These are phyloP conservation scores for Phytopythium cucurbitacearum DNA, from an alignment of 352 stramenopile genomes.

Conservation along the genomic window DNA sequence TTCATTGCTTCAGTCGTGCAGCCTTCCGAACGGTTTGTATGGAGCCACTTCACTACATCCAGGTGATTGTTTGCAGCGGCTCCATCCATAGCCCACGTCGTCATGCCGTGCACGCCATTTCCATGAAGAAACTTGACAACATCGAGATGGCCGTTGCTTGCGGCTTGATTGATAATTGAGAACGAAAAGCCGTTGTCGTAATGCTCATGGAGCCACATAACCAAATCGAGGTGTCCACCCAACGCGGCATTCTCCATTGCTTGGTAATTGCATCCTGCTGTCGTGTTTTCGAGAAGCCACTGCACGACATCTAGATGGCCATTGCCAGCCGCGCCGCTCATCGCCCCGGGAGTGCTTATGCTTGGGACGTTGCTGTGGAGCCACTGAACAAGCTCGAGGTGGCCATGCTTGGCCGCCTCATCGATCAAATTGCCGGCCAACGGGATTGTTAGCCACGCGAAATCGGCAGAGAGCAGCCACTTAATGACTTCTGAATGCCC, in stretches of 20 bases:
- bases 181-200: slow-evolving; percentile 57
- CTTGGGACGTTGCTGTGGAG: slow-evolving; percentile 13
- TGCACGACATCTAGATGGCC: slow-evolving; percentile 22
- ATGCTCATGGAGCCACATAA: slow-evolving; percentile 66
- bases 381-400: slow-evolving; percentile 18
- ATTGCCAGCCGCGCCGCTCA: slow-evolving; percentile 21
- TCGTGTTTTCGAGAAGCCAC: slow-evolving; percentile 23
- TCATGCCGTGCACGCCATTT: slow-evolving; percentile 57
- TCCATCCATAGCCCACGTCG: slow-evolving; percentile 46
- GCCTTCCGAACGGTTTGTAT: slow-evolving; percentile 23
- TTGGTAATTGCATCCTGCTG: slow-evolving; percentile 53
- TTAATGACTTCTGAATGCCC: slow-evolving; percentile 20
- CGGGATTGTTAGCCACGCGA: slow-evolving; percentile 7
- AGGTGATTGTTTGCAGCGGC: slow-evolving; percentile 29
- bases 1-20: slow-evolving; percentile 49
- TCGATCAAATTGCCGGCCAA: slow-evolving; percentile 18
- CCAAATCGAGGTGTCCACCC: slow-evolving; percentile 53
- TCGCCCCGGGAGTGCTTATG: slow-evolving; percentile 15
- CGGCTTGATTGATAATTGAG: slow-evolving; percentile 59
- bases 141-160: slow-evolving; percentile 55
- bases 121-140: slow-evolving; percentile 54
- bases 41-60: slow-evolving; percentile 32
- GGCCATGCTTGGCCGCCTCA: slow-evolving; percentile 17
- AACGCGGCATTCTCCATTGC: slow-evolving; percentile 71
- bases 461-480: slow-evolving; percentile 17